phyloP scores from a whole-genome alignment of 1,284 basidiomycete species.

The Boletus holoroseus region DNA sequence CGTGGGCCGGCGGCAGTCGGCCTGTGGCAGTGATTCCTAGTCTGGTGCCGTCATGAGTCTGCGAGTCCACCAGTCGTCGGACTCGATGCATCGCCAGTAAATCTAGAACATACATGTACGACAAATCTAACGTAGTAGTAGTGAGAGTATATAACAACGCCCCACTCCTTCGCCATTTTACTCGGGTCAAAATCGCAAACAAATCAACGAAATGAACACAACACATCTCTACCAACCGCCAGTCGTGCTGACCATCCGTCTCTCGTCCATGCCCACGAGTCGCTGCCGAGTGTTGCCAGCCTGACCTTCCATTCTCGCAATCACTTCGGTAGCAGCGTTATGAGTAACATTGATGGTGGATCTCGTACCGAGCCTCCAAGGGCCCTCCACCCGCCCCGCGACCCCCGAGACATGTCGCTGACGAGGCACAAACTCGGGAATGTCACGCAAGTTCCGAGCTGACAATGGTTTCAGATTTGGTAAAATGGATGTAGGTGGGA shows the following conservation, averaged over 20 bases:
- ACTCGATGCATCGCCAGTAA: not conserved
- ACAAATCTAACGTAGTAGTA: slow-evolving; percentile 20
- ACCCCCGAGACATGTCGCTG: slow-evolving; percentile 8
- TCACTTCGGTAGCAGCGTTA: slow-evolving; percentile 23
- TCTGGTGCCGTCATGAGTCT: not conserved
- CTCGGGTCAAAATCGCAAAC: slow-evolving; percentile 3
- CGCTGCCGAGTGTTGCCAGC: slow-evolving; percentile 7
- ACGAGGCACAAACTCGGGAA: slow-evolving; percentile 31
- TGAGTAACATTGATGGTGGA: not conserved
- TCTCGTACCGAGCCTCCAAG: not conserved
- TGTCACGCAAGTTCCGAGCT: slow-evolving; percentile 15
- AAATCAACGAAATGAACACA: slow-evolving; percentile 20
- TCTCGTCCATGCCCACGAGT: slow-evolving; percentile 1
- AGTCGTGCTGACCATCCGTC: not conserved
- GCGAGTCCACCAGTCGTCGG: not conserved
- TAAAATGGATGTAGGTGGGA: not conserved
- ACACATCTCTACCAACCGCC: not conserved
- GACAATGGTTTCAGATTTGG: slow-evolving; percentile 3
- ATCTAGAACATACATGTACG: not conserved
- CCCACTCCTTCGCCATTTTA: not conserved
- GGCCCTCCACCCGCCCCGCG: not conserved
- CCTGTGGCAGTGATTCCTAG: too few relatives aligned
- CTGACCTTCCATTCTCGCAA: slow-evolving; percentile 25
- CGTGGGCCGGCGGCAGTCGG: too few relatives aligned
- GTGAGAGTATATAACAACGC: not conserved